Conservation (phyloP, 768 basidiomycete genomes). For the Phylloporus rhodoxanthus region DNA sequence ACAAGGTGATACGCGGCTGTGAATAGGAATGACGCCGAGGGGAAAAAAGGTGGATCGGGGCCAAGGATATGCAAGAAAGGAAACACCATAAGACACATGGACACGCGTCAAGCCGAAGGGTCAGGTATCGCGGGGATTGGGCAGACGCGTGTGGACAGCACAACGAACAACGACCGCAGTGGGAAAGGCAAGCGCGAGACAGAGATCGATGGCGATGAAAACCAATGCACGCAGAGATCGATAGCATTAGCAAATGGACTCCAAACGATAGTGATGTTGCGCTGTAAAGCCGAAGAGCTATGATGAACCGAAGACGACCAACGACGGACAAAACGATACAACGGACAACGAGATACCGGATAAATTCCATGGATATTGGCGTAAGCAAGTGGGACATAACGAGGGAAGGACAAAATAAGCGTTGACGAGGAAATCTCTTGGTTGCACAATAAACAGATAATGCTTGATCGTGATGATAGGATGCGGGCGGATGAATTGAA, state of each 20-base stretch:
- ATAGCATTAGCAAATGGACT: slow-evolving; percentile 22
- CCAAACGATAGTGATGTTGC: slow-evolving; percentile 17
- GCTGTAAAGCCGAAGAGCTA: slow-evolving; percentile 2
- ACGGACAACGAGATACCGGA: slow-evolving; percentile 1
- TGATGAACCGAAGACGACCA: background rate
- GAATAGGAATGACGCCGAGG: no score
- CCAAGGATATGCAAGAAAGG: slow-evolving; percentile 24
- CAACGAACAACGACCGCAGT: slow-evolving; percentile 9
- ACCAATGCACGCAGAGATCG: slow-evolving; percentile 19
- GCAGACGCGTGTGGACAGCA: slow-evolving; percentile 13
- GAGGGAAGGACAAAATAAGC: slow-evolving; percentile 10
- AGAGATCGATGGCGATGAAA: slow-evolving; percentile 14
- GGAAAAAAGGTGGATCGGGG: no score
- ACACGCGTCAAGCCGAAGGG: slow-evolving; percentile 3
- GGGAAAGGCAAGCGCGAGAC: slow-evolving; percentile 12
- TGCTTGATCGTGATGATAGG: slow-evolving; percentile 21
- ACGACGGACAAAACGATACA: slow-evolving; percentile 22
- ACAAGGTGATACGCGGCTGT: no score
- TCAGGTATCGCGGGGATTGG: slow-evolving; percentile 16
- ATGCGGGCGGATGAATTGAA: slow-evolving; percentile 15
- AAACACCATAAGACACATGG: slow-evolving; percentile 2
- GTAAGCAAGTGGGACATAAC: slow-evolving; percentile 22
- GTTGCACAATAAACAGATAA: slow-evolving; percentile 28
- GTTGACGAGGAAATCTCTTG: slow-evolving; percentile 18
- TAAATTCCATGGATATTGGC: slow-evolving; percentile 6